phyloP scores from a whole-genome alignment of 768 basidiomycete genomes.

The Clavaria fumosa region DNA sequence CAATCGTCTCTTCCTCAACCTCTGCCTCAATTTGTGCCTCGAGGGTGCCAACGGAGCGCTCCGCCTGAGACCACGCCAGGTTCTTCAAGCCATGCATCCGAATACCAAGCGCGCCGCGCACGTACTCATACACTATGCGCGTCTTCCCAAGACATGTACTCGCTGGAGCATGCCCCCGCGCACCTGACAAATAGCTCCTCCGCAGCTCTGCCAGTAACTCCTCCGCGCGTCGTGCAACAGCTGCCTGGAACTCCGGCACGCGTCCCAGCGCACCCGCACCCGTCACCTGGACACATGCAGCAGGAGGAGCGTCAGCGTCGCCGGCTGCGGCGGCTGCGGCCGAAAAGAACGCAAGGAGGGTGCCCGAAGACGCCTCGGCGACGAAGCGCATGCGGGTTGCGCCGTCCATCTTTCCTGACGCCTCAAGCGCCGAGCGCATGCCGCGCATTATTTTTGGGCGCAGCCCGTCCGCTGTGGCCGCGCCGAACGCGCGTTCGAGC shows the following conservation, averaged over 20 bases:
- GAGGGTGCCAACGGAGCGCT: constrained; percentile 47
- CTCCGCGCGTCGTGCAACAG: constrained; percentile 33
- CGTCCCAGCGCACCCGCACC: constrained; percentile 20
- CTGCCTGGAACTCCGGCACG: constrained; percentile 40
- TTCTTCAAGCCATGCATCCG: constrained; percentile 73
- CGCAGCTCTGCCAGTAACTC: constrained; percentile 33
- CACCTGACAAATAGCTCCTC: constrained; percentile 41
- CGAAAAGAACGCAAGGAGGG: constrained; percentile 48
- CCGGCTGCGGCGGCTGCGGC: constrained; percentile 19
- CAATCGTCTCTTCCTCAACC: constrained; percentile 53
- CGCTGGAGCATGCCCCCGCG: constrained; percentile 50
- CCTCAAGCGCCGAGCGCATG: constrained; percentile 41
- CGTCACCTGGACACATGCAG: too few relatives aligned
- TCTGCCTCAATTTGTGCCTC: too few relatives aligned
- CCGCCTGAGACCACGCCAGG: constrained; percentile 37
- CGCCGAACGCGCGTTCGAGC: constrained; percentile 29
- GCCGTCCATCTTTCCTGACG: constrained; percentile 59
- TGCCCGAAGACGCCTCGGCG: constrained; percentile 42
- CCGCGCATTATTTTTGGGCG: constrained; percentile 24
- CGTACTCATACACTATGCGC: constrained; percentile 59
- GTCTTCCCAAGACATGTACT: constrained; percentile 52
- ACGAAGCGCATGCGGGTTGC: constrained; percentile 53
- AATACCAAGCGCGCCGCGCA: constrained; percentile 57
- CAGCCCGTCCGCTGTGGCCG: constrained; percentile 21
- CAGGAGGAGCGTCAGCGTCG: too few relatives aligned